Percentiles rank a stretch among this genome's conserved stretches.
Evolutionary conservation across 306 rosid genomes (phyloP).

Genomic region (Parietaria judaica): DNA sequence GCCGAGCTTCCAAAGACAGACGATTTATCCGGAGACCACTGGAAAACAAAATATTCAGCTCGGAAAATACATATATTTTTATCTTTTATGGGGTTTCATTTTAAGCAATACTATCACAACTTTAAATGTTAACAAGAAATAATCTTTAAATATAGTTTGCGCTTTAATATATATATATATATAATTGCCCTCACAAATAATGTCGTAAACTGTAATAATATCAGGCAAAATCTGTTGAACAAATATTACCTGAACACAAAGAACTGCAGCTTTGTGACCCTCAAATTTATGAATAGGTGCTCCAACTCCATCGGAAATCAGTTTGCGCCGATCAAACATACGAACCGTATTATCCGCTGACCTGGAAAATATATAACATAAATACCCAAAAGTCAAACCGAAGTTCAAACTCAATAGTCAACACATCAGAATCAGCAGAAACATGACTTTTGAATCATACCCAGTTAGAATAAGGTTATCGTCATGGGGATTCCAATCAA

Average conservation of each 20-base stretch:
- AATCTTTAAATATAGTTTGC: too few species aligned
- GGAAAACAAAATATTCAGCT: constrained; percentile 22
- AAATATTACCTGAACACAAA: constrained; percentile 81
- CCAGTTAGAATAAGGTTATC: constrained; percentile 84
- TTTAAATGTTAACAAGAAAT: too few species aligned
- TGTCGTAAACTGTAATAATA: background rate
- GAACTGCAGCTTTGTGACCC: constrained; percentile 97
- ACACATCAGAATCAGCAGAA: constrained; percentile 9
- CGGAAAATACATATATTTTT: background rate
- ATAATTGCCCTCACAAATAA: background rate
- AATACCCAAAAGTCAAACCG: constrained; percentile 4
- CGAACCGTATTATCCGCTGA: constrained; percentile 96
- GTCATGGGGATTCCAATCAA: constrained; percentile 98
- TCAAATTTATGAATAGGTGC: constrained; percentile 89
- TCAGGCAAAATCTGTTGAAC: background rate
- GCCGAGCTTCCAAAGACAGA: constrained; percentile 99
- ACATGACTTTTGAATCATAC: constrained; percentile 29
- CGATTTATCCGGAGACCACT: constrained; percentile 99
- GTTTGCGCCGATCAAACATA: constrained; percentile 94
- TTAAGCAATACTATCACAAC: too few species aligned
- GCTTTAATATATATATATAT: too few species aligned
- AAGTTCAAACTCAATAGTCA: constrained; percentile 2
- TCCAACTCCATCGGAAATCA: constrained; percentile 80
- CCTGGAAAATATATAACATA: constrained; percentile 40
- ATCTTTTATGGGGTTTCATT: too few species aligned